Percentiles rank a stretch among this genome's conserved stretches.
Conservation (phyloP, 306 rosid species). For the Senna tora region DNA sequence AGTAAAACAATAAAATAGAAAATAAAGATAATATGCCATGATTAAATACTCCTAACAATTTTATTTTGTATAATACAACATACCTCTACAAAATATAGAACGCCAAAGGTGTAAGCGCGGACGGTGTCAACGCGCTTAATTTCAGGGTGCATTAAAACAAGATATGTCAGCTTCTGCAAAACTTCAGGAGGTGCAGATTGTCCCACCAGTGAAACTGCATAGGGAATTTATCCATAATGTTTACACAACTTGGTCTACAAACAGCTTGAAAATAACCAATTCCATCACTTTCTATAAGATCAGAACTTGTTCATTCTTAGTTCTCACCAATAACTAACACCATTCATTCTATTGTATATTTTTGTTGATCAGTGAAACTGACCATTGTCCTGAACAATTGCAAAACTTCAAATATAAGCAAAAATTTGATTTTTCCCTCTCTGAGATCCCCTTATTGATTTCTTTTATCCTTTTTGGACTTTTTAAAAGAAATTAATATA, state of each 20-base stretch:
- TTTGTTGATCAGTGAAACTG: constrained; percentile 22
- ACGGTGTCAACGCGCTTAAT: constrained; percentile 89
- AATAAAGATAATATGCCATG: not conserved
- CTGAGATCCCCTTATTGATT: not conserved
- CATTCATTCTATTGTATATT: not conserved
- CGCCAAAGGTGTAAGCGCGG: constrained; percentile 97
- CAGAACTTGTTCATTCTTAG: not conserved
- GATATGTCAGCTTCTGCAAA: constrained; percentile 84
- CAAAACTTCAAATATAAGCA: not conserved
- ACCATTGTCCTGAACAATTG: constrained; percentile 14
- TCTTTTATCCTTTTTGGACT: not conserved
- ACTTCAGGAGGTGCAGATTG: constrained; percentile 95
- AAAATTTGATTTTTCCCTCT: not conserved
- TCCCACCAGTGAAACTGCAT: constrained; percentile 82
- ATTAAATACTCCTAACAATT: not conserved
- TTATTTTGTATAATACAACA: constrained; percentile 20
- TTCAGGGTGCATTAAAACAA: constrained; percentile 67
- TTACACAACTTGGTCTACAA: constrained; percentile 3
- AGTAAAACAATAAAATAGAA: not conserved
- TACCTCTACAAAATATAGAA: constrained; percentile 96
- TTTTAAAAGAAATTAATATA: not conserved
- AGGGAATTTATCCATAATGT: constrained; percentile 14
- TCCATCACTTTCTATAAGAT: not conserved
- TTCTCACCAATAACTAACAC: not conserved
- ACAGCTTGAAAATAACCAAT: constrained; percentile 18